Base-by-base conservation (phyloP, 2,329 filamentous ascomycete species). In the Microcera coccophila region DNA sequence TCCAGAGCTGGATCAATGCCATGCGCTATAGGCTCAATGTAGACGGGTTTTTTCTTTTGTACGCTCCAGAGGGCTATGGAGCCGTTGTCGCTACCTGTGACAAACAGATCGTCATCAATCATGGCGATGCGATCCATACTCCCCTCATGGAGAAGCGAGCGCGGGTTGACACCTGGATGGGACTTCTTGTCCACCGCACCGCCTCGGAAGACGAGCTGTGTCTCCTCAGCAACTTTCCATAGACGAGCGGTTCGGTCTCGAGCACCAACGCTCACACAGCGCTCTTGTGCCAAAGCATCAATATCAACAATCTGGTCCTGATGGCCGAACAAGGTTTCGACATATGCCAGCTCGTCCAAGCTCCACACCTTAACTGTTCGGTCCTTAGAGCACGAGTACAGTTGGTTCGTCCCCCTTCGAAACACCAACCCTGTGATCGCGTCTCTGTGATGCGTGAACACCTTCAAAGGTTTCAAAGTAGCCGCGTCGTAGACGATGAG, bases 161-260 rank as follows among this genome's bases (percentile, higher is more conserved):
- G 70, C 3, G 74, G 71, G 50, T 76, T 69, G 12, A 74, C 52
- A 46, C 62, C 62, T 3, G 63, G 57, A 3, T 59, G 58, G 24
- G 61, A 5, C 55, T 78, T 80, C 55, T 76, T 79, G 49, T 76
- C 74, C 19, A 75, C 72, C 32, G 82, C 85, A 49, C 90, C 89
- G 44, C 90, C 91, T 36, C 91, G 84, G 67, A 97, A 98, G 2
- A 97, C 90, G 5, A 98, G 79, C 63, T 98, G 93, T 2, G 86
- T 88, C 69, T 98, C 91, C 58, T 98, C 93, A 4, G 88, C 82
- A 2, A 98, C 90, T 67, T 96, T 96, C 93, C 93, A 98, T 55
- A 95, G 70, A 45, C 93, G 78, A 29, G 91, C 93, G 2, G 90
- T 96, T 44, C 91, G 83, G 64, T 98, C 93, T 52, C 93, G 78